Percentiles rank a stretch among this genome's conserved stretches.
These are phyloP conservation scores for Didymella keratinophila DNA, from an alignment of 2,329 filamentous ascomycete species.

Conservation along the genomic window DNA sequence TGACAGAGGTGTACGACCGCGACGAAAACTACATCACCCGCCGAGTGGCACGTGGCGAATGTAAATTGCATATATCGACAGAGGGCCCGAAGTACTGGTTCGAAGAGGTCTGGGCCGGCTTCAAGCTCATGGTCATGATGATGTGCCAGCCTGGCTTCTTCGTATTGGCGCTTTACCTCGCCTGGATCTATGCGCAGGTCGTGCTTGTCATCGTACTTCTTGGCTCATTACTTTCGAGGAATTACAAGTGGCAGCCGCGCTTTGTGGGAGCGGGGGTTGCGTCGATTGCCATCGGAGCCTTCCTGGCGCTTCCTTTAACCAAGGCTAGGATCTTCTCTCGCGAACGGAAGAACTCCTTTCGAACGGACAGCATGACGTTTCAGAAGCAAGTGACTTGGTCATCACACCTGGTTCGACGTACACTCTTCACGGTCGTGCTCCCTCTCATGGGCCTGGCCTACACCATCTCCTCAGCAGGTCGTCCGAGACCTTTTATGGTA, in stretches of 20 bases:
- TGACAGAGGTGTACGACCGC: conserved; percentile 64
- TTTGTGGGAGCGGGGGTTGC: conserved; percentile 72
- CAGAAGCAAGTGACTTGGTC: conserved; percentile 71
- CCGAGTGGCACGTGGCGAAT: conserved; percentile 73
- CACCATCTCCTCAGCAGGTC: conserved; percentile 70
- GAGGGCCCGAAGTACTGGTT: conserved; percentile 79
- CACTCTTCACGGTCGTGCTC: conserved; percentile 71
- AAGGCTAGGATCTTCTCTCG: conserved; percentile 75
- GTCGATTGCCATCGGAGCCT: conserved; percentile 71
- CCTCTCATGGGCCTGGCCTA: conserved; percentile 73
- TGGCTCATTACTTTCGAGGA: conserved; percentile 73
- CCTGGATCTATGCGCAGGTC: conserved; percentile 80
- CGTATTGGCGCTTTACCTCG: conserved; percentile 75
- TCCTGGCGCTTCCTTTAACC: conserved; percentile 75
- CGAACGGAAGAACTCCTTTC: conserved; percentile 64
- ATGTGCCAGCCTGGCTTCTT: conserved; percentile 76
- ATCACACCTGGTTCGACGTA: conserved; percentile 73
- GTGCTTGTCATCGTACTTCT: conserved; percentile 75
- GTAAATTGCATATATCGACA: conserved; percentile 77
- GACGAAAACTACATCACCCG: conserved; percentile 58
- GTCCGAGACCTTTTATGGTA: conserved; percentile 63
- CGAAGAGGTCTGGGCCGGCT: conserved; percentile 75
- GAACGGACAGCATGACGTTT: conserved; percentile 73
- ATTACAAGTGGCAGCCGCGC: conserved; percentile 70
- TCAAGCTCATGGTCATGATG: conserved; percentile 73